Evolutionary conservation across 2,329 filamentous ascomycete genomes (phyloP), one percentile per base, ranked within the genome.

Genomic region (Pseudocercospora fuligena): DNA sequence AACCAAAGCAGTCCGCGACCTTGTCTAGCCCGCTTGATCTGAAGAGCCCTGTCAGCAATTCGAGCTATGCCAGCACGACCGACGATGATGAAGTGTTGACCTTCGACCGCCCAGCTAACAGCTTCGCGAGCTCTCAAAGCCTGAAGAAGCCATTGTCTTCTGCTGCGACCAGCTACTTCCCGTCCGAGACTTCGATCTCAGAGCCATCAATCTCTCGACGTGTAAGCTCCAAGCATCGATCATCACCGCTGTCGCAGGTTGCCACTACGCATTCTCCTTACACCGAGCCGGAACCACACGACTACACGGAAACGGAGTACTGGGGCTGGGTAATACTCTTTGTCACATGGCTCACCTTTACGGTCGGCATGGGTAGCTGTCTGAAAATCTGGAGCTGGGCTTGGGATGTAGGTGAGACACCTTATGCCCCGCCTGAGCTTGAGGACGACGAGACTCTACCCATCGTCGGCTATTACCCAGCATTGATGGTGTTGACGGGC

Each of bases 301-400:
- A 97, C 80, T 97, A 98, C 76, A 88, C 90, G 49, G 94, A 97
- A 81, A 99, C 95, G 0, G 94, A 95, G 74, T 97, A 92, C 89
- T 99, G 95, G 94, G 95, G 95, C 0, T 99, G 94, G 93, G 90
- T 97, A 7, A 90, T 99, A 57, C 83, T 99, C 33, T 82, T 91
- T 47, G 90, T 92, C 56, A 99, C 96, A 0, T 99, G 96, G 95
- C 82, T 96, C 53, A 93, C 97, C 27, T 98, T 99, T 78, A 93
- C 98, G 21, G 88, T 95, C 0, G 95, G 95, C 33, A 98, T 99
- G 92, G 95, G 95, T 61, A 97, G 92, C 60, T 97, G 93, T 78
- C 86, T 98, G 54, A 94, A 92, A 23, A 89, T 98, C 23, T 99
- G 95, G 95, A 95, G 90, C 79, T 99, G 95, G 95, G 95, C 95